These are phyloP conservation scores for Amesomyces nigricolor DNA, from an alignment of 2,329 filamentous ascomycete species.

Conservation along the genomic window DNA sequence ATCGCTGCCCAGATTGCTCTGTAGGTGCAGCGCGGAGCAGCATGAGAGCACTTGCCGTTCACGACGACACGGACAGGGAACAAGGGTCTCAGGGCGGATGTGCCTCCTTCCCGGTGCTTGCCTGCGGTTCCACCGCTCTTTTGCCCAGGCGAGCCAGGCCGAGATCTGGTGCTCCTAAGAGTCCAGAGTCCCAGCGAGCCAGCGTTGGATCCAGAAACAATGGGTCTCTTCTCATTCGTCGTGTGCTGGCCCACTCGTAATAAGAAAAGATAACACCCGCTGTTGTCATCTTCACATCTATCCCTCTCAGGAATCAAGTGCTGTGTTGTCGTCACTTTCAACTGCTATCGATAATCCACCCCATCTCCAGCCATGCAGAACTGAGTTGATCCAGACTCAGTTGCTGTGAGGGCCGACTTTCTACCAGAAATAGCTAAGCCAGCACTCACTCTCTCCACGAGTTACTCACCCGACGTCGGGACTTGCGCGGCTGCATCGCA, in stretches of 20 bases:
- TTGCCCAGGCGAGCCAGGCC: slow-evolving; percentile 14
- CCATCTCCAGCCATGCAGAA: background rate
- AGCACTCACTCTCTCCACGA: too few species aligned
- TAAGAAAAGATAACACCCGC: slow-evolving; percentile 19
- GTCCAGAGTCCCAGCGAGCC: too few species aligned
- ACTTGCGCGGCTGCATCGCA: too few species aligned
- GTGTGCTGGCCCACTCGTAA: slow-evolving; percentile 17
- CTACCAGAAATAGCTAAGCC: too few species aligned
- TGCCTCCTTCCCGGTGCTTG: slow-evolving; percentile 12
- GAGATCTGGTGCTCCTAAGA: slow-evolving; percentile 18
- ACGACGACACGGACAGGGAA: slow-evolving; percentile 11
- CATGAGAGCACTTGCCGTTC: slow-evolving; percentile 24
- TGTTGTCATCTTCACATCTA: slow-evolving; percentile 3
- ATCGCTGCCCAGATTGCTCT: background rate
- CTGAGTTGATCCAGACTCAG: too few species aligned
- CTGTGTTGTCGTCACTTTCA: background rate
- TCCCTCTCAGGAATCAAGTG: background rate
- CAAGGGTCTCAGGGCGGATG: slow-evolving; percentile 14
- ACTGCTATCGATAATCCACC: too few species aligned
- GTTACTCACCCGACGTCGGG: too few species aligned
- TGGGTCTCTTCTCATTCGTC: slow-evolving; percentile 9
- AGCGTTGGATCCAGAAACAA: slow-evolving; percentile 15
- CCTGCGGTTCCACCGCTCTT: slow-evolving; percentile 25
- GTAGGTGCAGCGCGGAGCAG: background rate
- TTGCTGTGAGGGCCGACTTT: too few species aligned